Conservation (phyloP, 441 rosid species). For the Viola pubescens region DNA sequence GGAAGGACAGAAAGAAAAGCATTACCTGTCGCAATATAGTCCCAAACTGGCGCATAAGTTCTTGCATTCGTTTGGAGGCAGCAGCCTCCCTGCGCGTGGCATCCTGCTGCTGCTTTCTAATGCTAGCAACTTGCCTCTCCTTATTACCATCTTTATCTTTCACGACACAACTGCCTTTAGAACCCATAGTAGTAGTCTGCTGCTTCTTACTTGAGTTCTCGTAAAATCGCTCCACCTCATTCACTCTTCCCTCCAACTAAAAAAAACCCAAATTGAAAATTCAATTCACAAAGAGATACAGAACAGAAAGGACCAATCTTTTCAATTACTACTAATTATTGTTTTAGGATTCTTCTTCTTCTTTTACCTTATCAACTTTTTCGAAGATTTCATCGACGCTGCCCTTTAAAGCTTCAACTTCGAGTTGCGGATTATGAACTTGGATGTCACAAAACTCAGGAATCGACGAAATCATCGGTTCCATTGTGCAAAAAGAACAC, state of each 20-base stretch:
- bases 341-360: neutral
- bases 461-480: conserved; percentile 24
- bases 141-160: conserved; percentile 50
- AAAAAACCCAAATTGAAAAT: neutral
- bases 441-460: conserved; percentile 20
- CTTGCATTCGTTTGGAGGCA: conserved; percentile 89
- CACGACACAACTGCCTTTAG: conserved; percentile 44
- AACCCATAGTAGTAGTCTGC: conserved; percentile 19
- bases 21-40: conserved; percentile 36
- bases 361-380: conserved; percentile 43
- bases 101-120: conserved; percentile 64
- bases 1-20: neutral
- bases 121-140: conserved; percentile 51
- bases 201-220: conserved; percentile 38
- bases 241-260: conserved; percentile 69
- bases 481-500: conserved; percentile 13
- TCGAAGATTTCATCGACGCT: conserved; percentile 49
- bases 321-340: neutral
- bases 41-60: conserved; percentile 79
- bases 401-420: conserved; percentile 43
- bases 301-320: neutral
- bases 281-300: neutral
- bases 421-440: conserved; percentile 1
- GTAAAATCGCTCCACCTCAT: conserved; percentile 72
- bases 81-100: conserved; percentile 65